Conservation (phyloP, 2,329 filamentous ascomycete species). For the Bipolaris bicolor region DNA sequence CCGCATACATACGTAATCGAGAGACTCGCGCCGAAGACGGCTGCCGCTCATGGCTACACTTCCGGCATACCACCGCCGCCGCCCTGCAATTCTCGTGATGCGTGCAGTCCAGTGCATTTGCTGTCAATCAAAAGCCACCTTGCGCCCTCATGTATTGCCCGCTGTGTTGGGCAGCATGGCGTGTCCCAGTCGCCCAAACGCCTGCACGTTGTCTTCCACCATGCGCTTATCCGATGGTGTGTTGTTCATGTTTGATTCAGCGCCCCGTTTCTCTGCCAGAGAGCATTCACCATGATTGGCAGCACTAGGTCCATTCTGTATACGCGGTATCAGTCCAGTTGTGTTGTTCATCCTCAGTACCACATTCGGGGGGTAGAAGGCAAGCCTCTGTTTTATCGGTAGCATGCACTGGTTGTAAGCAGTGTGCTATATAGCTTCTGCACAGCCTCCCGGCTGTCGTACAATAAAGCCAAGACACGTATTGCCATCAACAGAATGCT, state of each 20-base stretch:
- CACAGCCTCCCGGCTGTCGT: slow-evolving; percentile 14
- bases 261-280: slow-evolving; percentile 2
- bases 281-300: not conserved
- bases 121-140: slow-evolving; percentile 14
- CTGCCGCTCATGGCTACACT: not conserved
- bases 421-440: not conserved
- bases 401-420: not conserved
- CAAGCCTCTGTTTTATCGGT: too few relatives aligned
- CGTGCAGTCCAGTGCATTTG: slow-evolving; percentile 19
- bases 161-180: slow-evolving; percentile 22
- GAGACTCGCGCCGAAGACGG: slow-evolving; percentile 9
- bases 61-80: not conserved
- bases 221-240: slow-evolving; percentile 23
- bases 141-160: slow-evolving; percentile 16
- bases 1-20: slow-evolving; percentile 15
- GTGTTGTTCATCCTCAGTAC: not conserved
- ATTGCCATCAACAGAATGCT: slow-evolving; percentile 8
- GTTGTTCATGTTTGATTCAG: slow-evolving; percentile 16
- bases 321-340: not conserved
- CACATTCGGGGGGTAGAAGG: not conserved
- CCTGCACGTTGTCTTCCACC: slow-evolving; percentile 21
- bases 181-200: slow-evolving; percentile 27
- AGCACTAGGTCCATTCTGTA: not conserved
- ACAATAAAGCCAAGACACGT: slow-evolving; percentile 13
- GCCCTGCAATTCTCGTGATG: slow-evolving; percentile 4